A percentile compares a stretch with the other conserved stretches of the same genome.
phyloP scores from a whole-genome alignment of 1,284 basidiomycete genomes.

The Apiotrichum domesticum region DNA sequence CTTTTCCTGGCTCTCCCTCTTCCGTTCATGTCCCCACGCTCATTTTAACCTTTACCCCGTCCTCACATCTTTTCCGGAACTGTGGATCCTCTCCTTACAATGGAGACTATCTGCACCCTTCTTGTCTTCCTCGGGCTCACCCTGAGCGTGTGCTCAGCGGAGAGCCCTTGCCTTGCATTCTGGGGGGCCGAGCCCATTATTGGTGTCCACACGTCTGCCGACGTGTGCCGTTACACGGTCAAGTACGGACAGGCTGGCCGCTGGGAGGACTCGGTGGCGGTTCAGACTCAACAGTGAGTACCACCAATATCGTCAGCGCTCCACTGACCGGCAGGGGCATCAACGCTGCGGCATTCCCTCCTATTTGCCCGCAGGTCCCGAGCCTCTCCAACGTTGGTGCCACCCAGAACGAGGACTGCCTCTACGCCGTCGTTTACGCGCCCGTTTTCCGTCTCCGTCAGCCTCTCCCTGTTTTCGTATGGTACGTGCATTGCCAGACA shows the following conservation, averaged over 20 bases:
- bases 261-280: constrained; percentile 24
- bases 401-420: constrained; percentile 60
- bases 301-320: neutral
- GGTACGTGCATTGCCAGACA: constrained; percentile 44
- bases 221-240: constrained; percentile 33
- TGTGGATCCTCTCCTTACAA: too few relatives aligned
- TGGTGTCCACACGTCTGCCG: neutral
- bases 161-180: too few relatives aligned
- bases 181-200: too few relatives aligned
- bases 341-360: constrained; percentile 54
- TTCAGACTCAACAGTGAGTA: constrained; percentile 18
- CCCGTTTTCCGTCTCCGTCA: constrained; percentile 48
- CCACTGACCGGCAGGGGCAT: constrained; percentile 11
- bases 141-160: too few relatives aligned
- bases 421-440: constrained; percentile 67
- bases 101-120: too few relatives aligned
- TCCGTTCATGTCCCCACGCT: too few relatives aligned
- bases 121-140: too few relatives aligned
- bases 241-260: constrained; percentile 29
- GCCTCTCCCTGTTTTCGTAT: constrained; percentile 56
- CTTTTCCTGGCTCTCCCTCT: too few relatives aligned
- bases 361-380: constrained; percentile 60
- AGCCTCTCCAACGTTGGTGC: constrained; percentile 43
- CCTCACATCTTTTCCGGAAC: too few relatives aligned
- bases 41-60: too few relatives aligned